These are phyloP conservation scores for Huntiella bhutanensis DNA, from an alignment of 2,329 filamentous ascomycete genomes.

Conservation along the genomic window DNA sequence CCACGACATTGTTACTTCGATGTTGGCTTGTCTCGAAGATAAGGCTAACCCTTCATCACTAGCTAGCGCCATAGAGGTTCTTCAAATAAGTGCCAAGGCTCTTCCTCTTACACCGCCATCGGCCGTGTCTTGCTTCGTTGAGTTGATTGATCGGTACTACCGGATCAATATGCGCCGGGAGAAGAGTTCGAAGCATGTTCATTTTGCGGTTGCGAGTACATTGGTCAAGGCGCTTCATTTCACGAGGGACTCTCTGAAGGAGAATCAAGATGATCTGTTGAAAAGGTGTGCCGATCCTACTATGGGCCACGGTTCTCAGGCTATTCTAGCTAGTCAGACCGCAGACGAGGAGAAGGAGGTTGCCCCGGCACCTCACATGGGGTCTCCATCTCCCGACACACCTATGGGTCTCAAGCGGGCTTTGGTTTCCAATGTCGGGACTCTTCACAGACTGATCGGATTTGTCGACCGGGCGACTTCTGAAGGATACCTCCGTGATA, in stretches of 20 bases:
- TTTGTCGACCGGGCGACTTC: conserved; percentile 2
- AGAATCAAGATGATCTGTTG: conserved; percentile 8
- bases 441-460: conserved; percentile 15
- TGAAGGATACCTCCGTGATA: conserved; percentile 7
- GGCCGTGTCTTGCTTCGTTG: conserved; percentile 1
- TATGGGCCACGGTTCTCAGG: too few species aligned
- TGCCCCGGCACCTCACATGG: too few species aligned
- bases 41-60: conserved; percentile 56
- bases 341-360: too few species aligned
- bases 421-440: conserved; percentile 11
- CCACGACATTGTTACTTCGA: conserved; percentile 8
- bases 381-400: neutral
- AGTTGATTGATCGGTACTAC: conserved; percentile 9
- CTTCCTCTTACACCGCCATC: conserved; percentile 13
- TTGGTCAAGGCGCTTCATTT: neutral
- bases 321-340: too few species aligned
- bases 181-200: neutral
- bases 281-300: neutral
- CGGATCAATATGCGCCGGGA: neutral
- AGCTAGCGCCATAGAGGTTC: conserved; percentile 40
- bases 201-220: neutral
- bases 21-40: conserved; percentile 44
- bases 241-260: conserved; percentile 1
- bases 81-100: conserved; percentile 36
- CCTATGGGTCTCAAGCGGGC: conserved; percentile 4